A percentile compares a stretch with the other conserved stretches of the same genome.
phyloP scores from a whole-genome alignment of 75 land plant genomes.

The Sequoiadendron giganteum region DNA sequence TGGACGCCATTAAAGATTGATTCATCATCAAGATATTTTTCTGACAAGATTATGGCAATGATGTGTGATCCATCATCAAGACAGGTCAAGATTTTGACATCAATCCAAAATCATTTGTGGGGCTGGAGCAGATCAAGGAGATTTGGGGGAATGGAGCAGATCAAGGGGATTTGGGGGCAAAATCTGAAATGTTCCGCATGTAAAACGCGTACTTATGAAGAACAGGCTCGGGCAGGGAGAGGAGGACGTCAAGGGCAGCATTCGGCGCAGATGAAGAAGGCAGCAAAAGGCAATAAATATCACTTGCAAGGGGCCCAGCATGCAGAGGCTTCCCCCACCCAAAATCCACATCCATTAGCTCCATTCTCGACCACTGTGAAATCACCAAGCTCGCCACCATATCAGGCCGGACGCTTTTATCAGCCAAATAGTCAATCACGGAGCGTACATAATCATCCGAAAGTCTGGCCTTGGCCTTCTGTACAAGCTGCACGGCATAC shows the following conservation, averaged over 20 bases:
- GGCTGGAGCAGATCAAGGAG: no score
- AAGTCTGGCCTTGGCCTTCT: slow-evolving; percentile 44
- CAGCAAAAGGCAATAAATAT: slow-evolving; percentile 57
- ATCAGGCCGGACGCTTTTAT: slow-evolving; percentile 37
- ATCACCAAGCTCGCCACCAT: slow-evolving; percentile 49
- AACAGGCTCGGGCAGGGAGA: slow-evolving; percentile 46
- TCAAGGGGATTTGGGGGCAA: no score
- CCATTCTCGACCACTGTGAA: slow-evolving; percentile 66
- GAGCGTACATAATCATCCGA: slow-evolving; percentile 49
- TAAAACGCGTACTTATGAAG: slow-evolving; percentile 35
- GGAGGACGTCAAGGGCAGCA: slow-evolving; percentile 31
- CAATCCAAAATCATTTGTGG: no score
- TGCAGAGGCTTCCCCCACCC: slow-evolving; percentile 65
- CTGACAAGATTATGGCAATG: no score
- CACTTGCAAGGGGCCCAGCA: slow-evolving; percentile 51
- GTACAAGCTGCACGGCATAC: slow-evolving; percentile 41
- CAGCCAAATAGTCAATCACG: slow-evolving; percentile 55
- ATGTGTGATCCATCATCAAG: no score
- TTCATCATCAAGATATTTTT: no score
- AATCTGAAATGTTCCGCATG: slow-evolving; percentile 22
- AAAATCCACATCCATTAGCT: slow-evolving; percentile 61
- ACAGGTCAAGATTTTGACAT: no score
- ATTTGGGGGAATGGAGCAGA: no score
- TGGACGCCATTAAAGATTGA: no score
- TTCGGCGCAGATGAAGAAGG: slow-evolving; percentile 36